These are phyloP conservation scores for Fusarium paranaense DNA, from an alignment of 2,329 filamentous ascomycete species.

Conservation along the genomic window DNA sequence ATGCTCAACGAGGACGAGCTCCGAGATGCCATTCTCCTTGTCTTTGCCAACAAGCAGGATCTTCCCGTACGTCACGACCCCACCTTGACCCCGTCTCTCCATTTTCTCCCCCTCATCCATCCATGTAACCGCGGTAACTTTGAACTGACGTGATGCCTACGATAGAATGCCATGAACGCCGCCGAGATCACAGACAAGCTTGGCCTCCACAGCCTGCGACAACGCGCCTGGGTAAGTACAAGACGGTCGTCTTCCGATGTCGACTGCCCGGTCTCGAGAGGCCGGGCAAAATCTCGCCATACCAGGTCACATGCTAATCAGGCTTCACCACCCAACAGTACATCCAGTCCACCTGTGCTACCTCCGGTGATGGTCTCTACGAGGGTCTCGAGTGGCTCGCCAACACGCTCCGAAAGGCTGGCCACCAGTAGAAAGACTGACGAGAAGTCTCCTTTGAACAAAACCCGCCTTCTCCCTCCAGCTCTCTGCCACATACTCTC, in stretches of 20 bases:
- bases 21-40: slow-evolving; percentile 93
- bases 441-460: slow-evolving; percentile 49
- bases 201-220: slow-evolving; percentile 97
- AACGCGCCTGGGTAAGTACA: slow-evolving; percentile 94
- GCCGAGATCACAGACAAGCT: slow-evolving; percentile 99
- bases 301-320: slow-evolving; percentile 36
- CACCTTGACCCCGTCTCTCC: slow-evolving; percentile 16
- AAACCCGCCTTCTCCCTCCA: slow-evolving; percentile 50
- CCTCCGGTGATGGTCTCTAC: slow-evolving; percentile 98
- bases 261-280: not conserved
- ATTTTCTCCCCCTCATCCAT: slow-evolving; percentile 10
- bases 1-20: slow-evolving; percentile 99
- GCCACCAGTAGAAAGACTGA: slow-evolving; percentile 66
- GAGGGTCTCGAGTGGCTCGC: slow-evolving; percentile 97
- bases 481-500: slow-evolving; percentile 56
- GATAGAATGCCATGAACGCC: slow-evolving; percentile 98
- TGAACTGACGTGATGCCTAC: slow-evolving; percentile 32
- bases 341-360: slow-evolving; percentile 99
- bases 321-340: slow-evolving; percentile 68
- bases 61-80: slow-evolving; percentile 77
- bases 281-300: not conserved
- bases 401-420: slow-evolving; percentile 82
- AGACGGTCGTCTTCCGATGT: slow-evolving; percentile 11
- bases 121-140: slow-evolving; percentile 6
- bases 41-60: slow-evolving; percentile 99